Evolutionary conservation across 2,329 filamentous ascomycete species (phyloP), one percentile per base, ranked within the genome.

Genomic region (Claviceps pusilla): DNA sequence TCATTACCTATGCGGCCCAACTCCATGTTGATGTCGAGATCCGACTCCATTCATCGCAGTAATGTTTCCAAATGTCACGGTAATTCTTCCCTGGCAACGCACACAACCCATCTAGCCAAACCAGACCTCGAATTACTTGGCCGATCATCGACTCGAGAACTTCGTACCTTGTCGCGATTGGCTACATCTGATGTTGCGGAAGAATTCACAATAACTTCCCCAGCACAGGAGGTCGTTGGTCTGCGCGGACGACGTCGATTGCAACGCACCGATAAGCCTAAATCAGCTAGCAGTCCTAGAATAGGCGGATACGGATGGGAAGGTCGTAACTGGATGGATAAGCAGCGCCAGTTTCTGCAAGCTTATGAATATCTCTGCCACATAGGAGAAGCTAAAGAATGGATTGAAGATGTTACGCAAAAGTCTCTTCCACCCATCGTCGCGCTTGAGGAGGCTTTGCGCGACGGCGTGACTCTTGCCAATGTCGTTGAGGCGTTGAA

Each of bases 321-420:
- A 58, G 83, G 84, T 24, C 81, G 87, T 51, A 95, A 91, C 66
- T 98, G 93, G 93, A 98, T 98, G 91, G 93, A 98, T 68, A 93
- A 95, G 66, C 91, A 98, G 66, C 82, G 93, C 31, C 91, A 97
- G 67, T 97, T 96, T 64, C 72, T 98, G 53, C 88, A 95, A 68
- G 93, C 93, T 7, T 98, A 98, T 66, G 93, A 98, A 68, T 98
- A 98, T 66, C 84, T 98, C 42, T 98, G 93, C 66, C 93, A 98
- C 65, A 97, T 98, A 60, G 93, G 93, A 67, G 93, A 98, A 73
- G 93, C 93, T 28, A 97, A 97, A 67, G 91, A 97, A 69, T 98
- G 93, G 93, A 95, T 98, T 60, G 93, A 98, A 65, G 76, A 94
- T 66, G 82, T 96, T 56, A 88, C 93, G 54, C 82, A 91, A 58